Conservation (phyloP, 192 early-diverging fungal genomes). For the Backusella westeae region DNA sequence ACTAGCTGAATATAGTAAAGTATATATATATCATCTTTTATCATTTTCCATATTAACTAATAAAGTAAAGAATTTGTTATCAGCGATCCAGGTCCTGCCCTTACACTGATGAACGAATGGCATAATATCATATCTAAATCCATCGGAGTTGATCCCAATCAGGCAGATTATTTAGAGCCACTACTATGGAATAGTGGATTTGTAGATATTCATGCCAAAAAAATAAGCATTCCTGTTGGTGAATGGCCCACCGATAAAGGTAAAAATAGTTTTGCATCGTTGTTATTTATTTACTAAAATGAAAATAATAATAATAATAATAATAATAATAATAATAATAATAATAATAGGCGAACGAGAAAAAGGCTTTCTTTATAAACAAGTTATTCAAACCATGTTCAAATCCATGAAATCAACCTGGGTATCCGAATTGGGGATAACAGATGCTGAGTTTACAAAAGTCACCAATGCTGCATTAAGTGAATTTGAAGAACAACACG, state of each 20-base stretch:
- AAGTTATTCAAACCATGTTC: conserved; percentile 30
- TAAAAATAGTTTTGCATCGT: neutral
- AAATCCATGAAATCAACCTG: conserved; percentile 31
- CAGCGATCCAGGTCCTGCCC: conserved; percentile 25
- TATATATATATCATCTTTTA: neutral
- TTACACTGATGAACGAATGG: conserved; percentile 28
- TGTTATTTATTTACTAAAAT: neutral
- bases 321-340: neutral
- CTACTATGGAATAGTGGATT: conserved; percentile 9
- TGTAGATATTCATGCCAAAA: conserved; percentile 5
- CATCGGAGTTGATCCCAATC: conserved; percentile 3
- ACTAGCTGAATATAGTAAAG: conserved; percentile 40
- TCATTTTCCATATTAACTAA: neutral
- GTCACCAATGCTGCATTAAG: conserved; percentile 23
- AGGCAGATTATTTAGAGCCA: neutral
- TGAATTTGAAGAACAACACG: conserved; percentile 32
- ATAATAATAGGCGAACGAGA: conserved; percentile 20
- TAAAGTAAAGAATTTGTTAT: neutral
- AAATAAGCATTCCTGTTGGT: conserved; percentile 28
- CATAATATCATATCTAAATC: neutral
- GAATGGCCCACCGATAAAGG: conserved; percentile 36
- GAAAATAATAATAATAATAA: neutral
- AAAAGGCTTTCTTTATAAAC: conserved; percentile 34
- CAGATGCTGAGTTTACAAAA: conserved; percentile 21
- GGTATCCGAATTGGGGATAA: conserved; percentile 20